Conservation (phyloP, 257 asterid genomes). For the Scutellaria galericulata region DNA sequence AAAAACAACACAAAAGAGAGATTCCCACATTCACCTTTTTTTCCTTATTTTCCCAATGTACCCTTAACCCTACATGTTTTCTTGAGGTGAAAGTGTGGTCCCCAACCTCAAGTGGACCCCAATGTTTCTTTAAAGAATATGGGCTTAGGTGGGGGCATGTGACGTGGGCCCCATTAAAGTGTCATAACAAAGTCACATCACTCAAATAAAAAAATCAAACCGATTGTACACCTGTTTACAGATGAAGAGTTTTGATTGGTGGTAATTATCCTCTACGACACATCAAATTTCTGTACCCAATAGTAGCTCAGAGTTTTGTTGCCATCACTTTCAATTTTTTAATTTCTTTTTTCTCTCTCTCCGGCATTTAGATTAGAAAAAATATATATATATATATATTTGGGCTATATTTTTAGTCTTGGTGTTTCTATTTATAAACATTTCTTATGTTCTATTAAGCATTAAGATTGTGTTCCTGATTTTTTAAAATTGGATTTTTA, state of each 20-base stretch:
- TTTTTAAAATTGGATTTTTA: too few species aligned
- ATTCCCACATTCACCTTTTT: conserved; percentile 28
- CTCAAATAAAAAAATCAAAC: background rate
- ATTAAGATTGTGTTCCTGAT: too few species aligned
- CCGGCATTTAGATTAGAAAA: background rate
- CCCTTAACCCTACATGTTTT: conserved; percentile 20
- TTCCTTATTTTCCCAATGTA: background rate
- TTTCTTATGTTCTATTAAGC: too few species aligned
- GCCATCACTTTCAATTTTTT: background rate
- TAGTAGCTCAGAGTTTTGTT: background rate
- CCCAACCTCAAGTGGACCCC: conserved; percentile 27
- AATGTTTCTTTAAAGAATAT: background rate
- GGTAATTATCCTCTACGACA: conserved; percentile 38
- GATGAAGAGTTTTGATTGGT: conserved; percentile 24
- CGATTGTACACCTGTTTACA: conserved; percentile 8
- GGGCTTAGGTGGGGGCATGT: conserved; percentile 50
- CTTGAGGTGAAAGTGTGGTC: conserved; percentile 24
- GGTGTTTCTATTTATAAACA: too few species aligned
- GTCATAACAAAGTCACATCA: conserved; percentile 40
- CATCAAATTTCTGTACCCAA: conserved; percentile 19
- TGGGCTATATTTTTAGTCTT: background rate
- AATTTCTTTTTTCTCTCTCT: background rate
- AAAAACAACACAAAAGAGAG: conserved; percentile 29
- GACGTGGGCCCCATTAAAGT: conserved; percentile 42
- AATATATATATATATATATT: too few species aligned